phyloP scores from a whole-genome alignment of 768 basidiomycete genomes.

The Terana coerulea region DNA sequence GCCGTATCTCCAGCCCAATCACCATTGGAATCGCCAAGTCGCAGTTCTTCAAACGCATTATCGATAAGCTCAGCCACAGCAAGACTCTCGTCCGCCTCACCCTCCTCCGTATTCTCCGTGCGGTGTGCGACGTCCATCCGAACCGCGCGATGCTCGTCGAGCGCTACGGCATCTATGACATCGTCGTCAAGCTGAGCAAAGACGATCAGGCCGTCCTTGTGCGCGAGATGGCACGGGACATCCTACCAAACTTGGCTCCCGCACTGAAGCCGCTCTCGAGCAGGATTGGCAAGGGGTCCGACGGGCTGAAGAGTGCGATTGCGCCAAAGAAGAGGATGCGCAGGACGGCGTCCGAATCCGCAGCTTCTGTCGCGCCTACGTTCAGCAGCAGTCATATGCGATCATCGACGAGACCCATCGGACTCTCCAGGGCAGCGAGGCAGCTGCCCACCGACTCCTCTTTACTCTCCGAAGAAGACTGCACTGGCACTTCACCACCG shows the following conservation, averaged over 20 bases:
- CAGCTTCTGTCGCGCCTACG: neutral
- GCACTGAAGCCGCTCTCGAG: conserved; percentile 53
- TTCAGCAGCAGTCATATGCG: conserved; percentile 6
- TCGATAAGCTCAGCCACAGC: conserved; percentile 67
- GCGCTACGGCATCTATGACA: conserved; percentile 73
- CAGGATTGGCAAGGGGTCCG: conserved; percentile 30
- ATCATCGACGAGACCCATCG: conserved; percentile 1
- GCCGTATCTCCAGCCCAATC: conserved; percentile 70
- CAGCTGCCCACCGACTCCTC: conserved; percentile 1
- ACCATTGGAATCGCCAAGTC: conserved; percentile 78
- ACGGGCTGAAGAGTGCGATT: conserved; percentile 39
- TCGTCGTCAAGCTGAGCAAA: conserved; percentile 76
- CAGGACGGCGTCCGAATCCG: conserved; percentile 67
- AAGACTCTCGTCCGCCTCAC: conserved; percentile 91
- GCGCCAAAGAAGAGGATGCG: conserved; percentile 61
- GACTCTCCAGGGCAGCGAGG: neutral
- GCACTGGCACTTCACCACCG: neutral
- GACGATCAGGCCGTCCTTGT: conserved; percentile 91
- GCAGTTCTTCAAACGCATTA: conserved; percentile 82
- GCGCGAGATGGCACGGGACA: conserved; percentile 82
- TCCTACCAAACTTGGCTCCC: conserved; percentile 72
- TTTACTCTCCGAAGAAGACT: neutral
- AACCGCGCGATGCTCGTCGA: conserved; percentile 81
- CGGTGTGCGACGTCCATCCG: conserved; percentile 87
- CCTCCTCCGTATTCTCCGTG: conserved; percentile 77